Evolutionary conservation across 805 yeast genomes (phyloP).

Genomic region (Ogataea ganodermae): DNA sequence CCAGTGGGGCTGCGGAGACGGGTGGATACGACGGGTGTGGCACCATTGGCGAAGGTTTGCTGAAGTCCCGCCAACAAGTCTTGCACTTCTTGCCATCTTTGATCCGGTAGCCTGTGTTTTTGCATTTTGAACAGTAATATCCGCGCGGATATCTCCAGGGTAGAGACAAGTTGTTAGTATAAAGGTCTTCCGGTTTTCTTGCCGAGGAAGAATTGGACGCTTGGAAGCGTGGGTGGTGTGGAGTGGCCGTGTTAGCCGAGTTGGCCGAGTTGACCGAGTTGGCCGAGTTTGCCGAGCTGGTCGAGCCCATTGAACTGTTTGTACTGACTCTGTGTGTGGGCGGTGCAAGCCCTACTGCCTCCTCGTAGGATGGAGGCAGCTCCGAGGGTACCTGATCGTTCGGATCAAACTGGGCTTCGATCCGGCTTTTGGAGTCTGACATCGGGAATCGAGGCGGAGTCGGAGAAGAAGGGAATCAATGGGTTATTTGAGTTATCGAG

Average conservation of each 20-base stretch:
- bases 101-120: slow-evolving; percentile 65
- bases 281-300: slow-evolving; percentile 3
- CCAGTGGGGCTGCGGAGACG: slow-evolving; percentile 15
- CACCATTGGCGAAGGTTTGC: slow-evolving; percentile 26
- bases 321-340: background rate
- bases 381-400: slow-evolving; percentile 1
- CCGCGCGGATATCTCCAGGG: slow-evolving; percentile 71
- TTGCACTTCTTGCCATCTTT: slow-evolving; percentile 68
- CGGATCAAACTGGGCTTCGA: background rate
- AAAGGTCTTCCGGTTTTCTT: slow-evolving; percentile 33
- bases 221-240: slow-evolving; percentile 19
- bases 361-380: slow-evolving; percentile 17
- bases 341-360: slow-evolving; percentile 7
- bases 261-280: background rate
- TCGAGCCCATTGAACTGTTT: slow-evolving; percentile 6
- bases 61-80: slow-evolving; percentile 68
- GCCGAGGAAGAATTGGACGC: slow-evolving; percentile 5
- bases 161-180: slow-evolving; percentile 46
- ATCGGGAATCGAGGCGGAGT: background rate
- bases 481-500: no score
- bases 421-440: background rate
- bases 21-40: no score
- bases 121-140: slow-evolving; percentile 66
- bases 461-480: no score
- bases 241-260: background rate